Evolutionary conservation across 2,329 filamentous ascomycete species (phyloP), one percentile per base, ranked within the genome.

Genomic region (Aureobasidium sp.): DNA sequence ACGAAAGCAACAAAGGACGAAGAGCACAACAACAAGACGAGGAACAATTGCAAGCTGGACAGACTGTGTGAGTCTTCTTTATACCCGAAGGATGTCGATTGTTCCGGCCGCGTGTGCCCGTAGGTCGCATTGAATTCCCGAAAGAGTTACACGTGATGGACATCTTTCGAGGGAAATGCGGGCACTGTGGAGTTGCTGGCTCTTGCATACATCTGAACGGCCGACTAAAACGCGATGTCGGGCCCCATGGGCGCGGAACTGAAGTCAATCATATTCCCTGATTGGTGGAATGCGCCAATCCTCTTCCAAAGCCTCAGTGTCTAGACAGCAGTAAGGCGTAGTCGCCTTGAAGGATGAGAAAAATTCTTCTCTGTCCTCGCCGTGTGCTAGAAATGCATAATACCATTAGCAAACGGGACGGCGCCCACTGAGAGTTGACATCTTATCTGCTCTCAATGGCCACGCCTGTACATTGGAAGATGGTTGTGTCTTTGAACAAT

Each of bases 101-200:
- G 12, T 3, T 57, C 39, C 53, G 29, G 53, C 41, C 53, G 37
- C 29, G 53, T 57, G 27, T 57, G 39, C 15, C 53, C 50, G 50
- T 52, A 20, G 26, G 32, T 52, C 13, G 50, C 50, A 39, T 52
- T 52, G 50, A 20, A 27, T 26, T 52, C 5, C 50, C 53, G 53
- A 57, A 57, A 44, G 53, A 57, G 51, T 37, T 41, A 55, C 51
- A 55, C 51, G 51, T 55, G 51, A 55, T 41, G 37, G 15, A 41
- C 36, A 26, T 41, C 26, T 27, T 23, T 20, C 6, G 53, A 46
- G 41, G 2, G 46, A 57, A 57, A 57, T 34, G 53, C 41, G 53
- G 53, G 29, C 26, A 44, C 53, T 57, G 53, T 57, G 53, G 53
- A 57, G 53, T 46, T 34, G 29, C 26, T 57, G 53, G 53, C 41